Percentiles rank a stretch among this genome's conserved stretches.
Conservation (phyloP, 2,329 filamentous ascomycete species). For the Cladosporium phlei region DNA sequence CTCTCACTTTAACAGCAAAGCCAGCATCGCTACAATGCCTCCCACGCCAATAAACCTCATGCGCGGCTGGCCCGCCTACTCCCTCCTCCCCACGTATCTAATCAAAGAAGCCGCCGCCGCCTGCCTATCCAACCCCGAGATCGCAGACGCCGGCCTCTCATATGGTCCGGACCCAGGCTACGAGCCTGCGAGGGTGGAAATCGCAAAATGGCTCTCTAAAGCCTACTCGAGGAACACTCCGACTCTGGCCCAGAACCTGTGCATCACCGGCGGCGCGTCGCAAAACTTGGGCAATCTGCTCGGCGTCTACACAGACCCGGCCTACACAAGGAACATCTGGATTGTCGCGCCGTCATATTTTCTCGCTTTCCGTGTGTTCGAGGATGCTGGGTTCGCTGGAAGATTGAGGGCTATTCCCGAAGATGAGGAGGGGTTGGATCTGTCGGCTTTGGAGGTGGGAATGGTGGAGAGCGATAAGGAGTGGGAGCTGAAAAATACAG, state of each 20-base stretch:
- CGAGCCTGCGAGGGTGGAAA: slow-evolving; percentile 59
- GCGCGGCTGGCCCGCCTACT: slow-evolving; percentile 62
- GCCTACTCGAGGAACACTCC: slow-evolving; percentile 50
- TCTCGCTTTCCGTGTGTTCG: slow-evolving; percentile 78
- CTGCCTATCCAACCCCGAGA: slow-evolving; percentile 56
- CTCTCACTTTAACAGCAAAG: too few species aligned
- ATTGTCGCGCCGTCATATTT: slow-evolving; percentile 79
- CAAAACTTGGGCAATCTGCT: slow-evolving; percentile 76
- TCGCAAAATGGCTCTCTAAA: slow-evolving; percentile 65
- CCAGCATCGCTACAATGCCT: too few species aligned
- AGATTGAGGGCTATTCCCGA: slow-evolving; percentile 68
- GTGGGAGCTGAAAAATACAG: slow-evolving; percentile 16
- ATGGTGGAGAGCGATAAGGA: slow-evolving; percentile 50
- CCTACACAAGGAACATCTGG: slow-evolving; percentile 71
- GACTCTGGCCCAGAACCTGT: slow-evolving; percentile 51
- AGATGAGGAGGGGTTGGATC: slow-evolving; percentile 70
- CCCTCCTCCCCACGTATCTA: slow-evolving; percentile 61
- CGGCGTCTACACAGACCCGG: slow-evolving; percentile 74
- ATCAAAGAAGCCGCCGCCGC: slow-evolving; percentile 57
- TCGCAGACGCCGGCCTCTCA: slow-evolving; percentile 61
- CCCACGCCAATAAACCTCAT: slow-evolving; percentile 62
- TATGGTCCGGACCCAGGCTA: slow-evolving; percentile 79
- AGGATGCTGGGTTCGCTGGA: slow-evolving; percentile 68
- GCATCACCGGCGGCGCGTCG: slow-evolving; percentile 78
- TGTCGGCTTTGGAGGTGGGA: slow-evolving; percentile 53